Evolutionary conservation across 2,329 filamentous ascomycete species (phyloP), one percentile per base, ranked within the genome.

Genomic region (Colletotrichum sp.): DNA sequence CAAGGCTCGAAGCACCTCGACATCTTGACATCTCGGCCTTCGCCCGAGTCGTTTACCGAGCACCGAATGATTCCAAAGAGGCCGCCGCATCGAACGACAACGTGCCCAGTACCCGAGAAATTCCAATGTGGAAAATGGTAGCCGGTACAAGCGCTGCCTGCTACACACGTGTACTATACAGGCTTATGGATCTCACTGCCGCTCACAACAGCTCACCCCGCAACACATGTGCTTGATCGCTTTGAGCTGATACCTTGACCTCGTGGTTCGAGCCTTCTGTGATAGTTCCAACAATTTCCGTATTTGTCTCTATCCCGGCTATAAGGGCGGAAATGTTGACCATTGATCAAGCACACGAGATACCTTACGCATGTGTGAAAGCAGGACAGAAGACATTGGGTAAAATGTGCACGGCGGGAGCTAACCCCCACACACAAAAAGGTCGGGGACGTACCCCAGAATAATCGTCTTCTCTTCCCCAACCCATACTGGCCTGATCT

Each of bases 361-460:
- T n/a, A 36, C 15, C 15, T 39, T 39, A n/a, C 39, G 39, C 39
- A 26, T 28, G 55, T 6, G 21, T 24, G 55, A 16, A 26, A 24
- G 55, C 26, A 59, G 21, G 15, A 49, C 44, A 8, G 26, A 59
- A 18, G 57, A 18, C 13, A 60, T 60, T 12, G 57, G 26, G 30
- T 66, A 55, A 28, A n/a, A 55, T 34, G 24, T 34, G 67, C 67
- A 13, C 44, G 18, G 26, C 32, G 52, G 60, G 49, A 49, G 72
- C 72, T 75, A 75, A 66, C 72, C 68, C 67, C 72, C 72, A 75
- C 72, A 75, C 72, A 21, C 52, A 36, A 30, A 26, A 18, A 32
- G 24, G 57, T 64, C 71, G 28, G 59, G 24, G 34, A 59, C 49
- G 32, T 74, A 49, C 60, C 71, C 72, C 59, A 59, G 59, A 74